Evolutionary conservation across 2,329 filamentous ascomycete genomes (phyloP), one percentile per base, ranked within the genome.

Genomic region (Cordyceps fumosorosea): DNA sequence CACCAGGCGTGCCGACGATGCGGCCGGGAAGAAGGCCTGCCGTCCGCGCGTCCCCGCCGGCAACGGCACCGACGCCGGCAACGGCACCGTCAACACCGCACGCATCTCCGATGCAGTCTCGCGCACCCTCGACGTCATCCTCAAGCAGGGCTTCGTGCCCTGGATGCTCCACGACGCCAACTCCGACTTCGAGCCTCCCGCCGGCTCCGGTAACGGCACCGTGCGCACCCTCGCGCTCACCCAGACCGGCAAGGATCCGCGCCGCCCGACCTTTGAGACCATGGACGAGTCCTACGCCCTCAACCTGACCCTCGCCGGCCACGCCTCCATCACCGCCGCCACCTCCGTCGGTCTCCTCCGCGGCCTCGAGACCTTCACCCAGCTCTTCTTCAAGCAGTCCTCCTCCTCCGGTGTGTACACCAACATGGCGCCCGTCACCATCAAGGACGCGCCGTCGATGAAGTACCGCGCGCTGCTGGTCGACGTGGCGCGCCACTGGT

Each of bases 271-370:
- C 3, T 82, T 81, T 24, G 87, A 84, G 42, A 77, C 84, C 45
- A 81, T 90, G 16, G 89, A 93, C 70, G 91, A 95, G 73, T 89
- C 88, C 2, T 96, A 96, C 76, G 83, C 78, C 29, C 76, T 96
- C 24, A 80, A 78, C 1, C 72, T 96, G 47, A 79, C 79, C 18
- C 71, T 75, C 22, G 73, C 80, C 34, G 89, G 89, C 58, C 76
- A 79, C 24, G 88, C 84, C 34, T 81, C 77, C 42, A 86, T 95
- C 67, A 77, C 77, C 29, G 89, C 89, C 18, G 80, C 79, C 47
- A 86, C 88, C 1, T 86, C 87, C 16, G 82, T 84, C 10, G 91
- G 90, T 55, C 77, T 92, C 40, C 78, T 91, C 18, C 84, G 84
- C 65, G 90, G 83, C 18, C 79, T 96, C 22, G 87, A 89, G 66